Base-by-base conservation (phyloP, 2,329 filamentous ascomycete species). In the Fusarium nygamai region DNA sequence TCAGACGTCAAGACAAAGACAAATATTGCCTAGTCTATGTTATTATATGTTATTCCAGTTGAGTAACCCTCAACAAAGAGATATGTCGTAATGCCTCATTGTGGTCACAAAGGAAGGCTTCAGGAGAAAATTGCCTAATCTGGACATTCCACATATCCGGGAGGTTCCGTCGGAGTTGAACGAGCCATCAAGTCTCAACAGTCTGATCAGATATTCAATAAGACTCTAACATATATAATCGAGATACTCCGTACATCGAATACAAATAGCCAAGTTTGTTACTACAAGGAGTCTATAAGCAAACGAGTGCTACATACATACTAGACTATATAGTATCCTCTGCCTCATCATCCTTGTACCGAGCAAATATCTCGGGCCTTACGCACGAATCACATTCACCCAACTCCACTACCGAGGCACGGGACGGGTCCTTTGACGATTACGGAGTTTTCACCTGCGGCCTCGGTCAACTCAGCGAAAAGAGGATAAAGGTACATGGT, bases 401-500 rank as follows among this genome's bases (percentile, higher is more conserved):
- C 47, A 57, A 58, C 51, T 38, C 51, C 51, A 70, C 73, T 75
- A 57, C 76, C 76, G 76, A 78, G 76, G 76, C 76, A n/a, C n/a
- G n/a, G n/a, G n/a, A 74, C 64, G 63, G 36, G 43, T 38, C 43
- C 27, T 44, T 27, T 56, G 53, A 44, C 31, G 51, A 54, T 38
- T 57, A 57, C 67, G 67, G 64, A 51, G 43, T 75, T 63, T 74
- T 67, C 68, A 67, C 59, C 51, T 69, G 65, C 62, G 65, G 72
- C 65, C 75, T 78, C 76, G 76, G 76, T 65, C 76, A 78, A 50
- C 58, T 68, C 74, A 73, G 76, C 76, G 76, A 78, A 75, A 43
- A 36, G 38, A 22, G n/a, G 29, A 34, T 16, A 17, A 14, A 39
- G 51, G 20, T 54, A 54, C 51, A 54, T 29, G 34, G 14, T 4